phyloP scores from a whole-genome alignment of 2,329 filamentous ascomycete genomes.

The Chaetothyriales sp. region DNA sequence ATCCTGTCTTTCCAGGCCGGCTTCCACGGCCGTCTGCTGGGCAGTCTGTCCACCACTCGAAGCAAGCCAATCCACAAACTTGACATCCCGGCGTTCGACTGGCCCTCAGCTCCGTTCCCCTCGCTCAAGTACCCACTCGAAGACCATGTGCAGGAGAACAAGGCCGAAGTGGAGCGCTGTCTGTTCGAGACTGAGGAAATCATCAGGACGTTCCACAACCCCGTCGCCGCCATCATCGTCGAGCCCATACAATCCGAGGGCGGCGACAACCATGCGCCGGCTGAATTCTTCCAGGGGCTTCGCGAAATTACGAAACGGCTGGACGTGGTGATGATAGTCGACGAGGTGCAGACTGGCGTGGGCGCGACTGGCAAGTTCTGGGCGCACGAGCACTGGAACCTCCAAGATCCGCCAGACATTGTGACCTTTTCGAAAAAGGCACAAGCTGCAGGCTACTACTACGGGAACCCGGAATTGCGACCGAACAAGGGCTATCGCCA shows the following conservation, averaged over 20 bases:
- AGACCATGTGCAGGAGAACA: conserved; percentile 65
- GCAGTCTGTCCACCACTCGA: conserved; percentile 73
- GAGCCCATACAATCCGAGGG: conserved; percentile 91
- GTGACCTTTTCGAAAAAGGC: conserved; percentile 95
- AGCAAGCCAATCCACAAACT: conserved; percentile 92
- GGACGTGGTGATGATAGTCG: conserved; percentile 57
- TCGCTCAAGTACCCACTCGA: conserved; percentile 75
- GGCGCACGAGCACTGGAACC: conserved; percentile 91
- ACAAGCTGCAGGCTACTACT: conserved; percentile 88
- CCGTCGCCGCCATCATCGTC: conserved; percentile 68
- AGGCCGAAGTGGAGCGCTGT: conserved; percentile 64
- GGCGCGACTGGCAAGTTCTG: conserved; percentile 91
- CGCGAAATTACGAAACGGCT: conserved; percentile 65
- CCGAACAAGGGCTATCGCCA: conserved; percentile 91
- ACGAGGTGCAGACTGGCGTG: conserved; percentile 87
- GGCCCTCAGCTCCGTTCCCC: conserved; percentile 83
- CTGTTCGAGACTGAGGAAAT: conserved; percentile 72
- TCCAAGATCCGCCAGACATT: conserved; percentile 70
- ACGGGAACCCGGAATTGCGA: conserved; percentile 60
- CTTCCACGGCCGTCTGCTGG: conserved; percentile 86
- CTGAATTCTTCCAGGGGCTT: conserved; percentile 73
- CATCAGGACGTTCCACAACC: conserved; percentile 63
- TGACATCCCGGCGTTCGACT: conserved; percentile 89
- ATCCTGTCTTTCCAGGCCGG: conserved; percentile 79
- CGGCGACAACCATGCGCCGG: conserved; percentile 84